A percentile compares a stretch with the other conserved stretches of the same genome.
Conservation (phyloP, 2,329 filamentous ascomycete species). For the Cladophialophora carrionii region DNA sequence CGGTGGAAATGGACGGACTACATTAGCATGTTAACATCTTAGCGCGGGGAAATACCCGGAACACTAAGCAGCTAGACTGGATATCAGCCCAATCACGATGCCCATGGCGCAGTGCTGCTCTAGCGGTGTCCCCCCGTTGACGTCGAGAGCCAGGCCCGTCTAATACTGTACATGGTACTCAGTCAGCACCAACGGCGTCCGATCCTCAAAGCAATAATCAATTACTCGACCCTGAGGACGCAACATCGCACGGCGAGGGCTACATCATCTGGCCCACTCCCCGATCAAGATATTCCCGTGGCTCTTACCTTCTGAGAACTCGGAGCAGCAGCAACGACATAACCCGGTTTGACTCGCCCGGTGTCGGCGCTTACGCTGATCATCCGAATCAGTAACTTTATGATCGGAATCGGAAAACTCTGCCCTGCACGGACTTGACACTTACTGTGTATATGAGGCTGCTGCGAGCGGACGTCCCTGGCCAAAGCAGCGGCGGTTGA, state of each 20-base stretch:
- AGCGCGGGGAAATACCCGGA: too few relatives aligned
- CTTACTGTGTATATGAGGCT: too few relatives aligned
- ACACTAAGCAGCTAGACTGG: background rate
- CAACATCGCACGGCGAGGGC: background rate
- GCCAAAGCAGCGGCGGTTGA: too few relatives aligned
- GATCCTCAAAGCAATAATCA: background rate
- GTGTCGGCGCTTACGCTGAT: slow-evolving; percentile 4
- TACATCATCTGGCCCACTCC: background rate
- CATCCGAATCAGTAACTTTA: background rate
- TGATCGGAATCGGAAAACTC: too few relatives aligned
- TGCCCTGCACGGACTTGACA: too few relatives aligned
- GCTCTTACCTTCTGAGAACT: background rate
- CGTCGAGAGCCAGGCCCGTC: background rate
- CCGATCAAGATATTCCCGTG: background rate
- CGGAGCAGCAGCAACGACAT: background rate
- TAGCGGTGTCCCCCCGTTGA: too few relatives aligned
- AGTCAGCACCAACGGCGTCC: too few relatives aligned
- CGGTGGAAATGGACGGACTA: too few relatives aligned
- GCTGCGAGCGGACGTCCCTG: too few relatives aligned
- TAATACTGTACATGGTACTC: too few relatives aligned
- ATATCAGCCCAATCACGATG: background rate
- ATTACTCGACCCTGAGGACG: background rate
- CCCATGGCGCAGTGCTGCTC: background rate
- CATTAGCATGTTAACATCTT: too few relatives aligned
- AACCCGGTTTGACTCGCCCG: background rate